Percentiles rank a stretch among this genome's conserved stretches.
phyloP scores from a whole-genome alignment of 306 rosid genomes.

The Gastrolobium villosum region DNA sequence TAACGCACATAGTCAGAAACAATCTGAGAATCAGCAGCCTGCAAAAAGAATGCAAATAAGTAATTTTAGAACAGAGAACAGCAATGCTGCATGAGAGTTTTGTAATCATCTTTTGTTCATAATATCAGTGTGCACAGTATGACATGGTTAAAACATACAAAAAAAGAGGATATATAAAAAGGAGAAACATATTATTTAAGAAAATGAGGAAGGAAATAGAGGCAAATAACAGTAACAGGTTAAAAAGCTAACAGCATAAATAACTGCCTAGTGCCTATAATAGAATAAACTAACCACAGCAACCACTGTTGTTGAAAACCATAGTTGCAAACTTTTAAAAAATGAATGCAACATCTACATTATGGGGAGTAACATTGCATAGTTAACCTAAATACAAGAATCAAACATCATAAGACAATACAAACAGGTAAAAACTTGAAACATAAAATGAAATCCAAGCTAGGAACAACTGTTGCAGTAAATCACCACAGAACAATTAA shows the following conservation, averaged over 20 bases:
- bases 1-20: constrained; percentile 94
- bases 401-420: no score
- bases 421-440: not conserved
- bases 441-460: not conserved
- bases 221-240: no score
- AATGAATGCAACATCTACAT: not conserved
- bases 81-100: not conserved
- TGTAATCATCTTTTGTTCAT: constrained; percentile 1
- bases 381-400: no score
- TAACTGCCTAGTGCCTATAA: no score
- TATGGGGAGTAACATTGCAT: constrained; percentile 1
- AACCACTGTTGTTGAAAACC: no score
- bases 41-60: constrained; percentile 42
- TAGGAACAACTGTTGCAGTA: not conserved
- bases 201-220: no score
- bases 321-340: not conserved
- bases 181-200: not conserved
- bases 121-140: not conserved
- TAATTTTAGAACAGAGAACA: constrained; percentile 10
- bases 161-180: not conserved
- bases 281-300: no score
- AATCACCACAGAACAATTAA: not conserved
- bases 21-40: constrained; percentile 98
- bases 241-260: no score
- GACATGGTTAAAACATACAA: not conserved